A percentile compares a stretch with the other conserved stretches of the same genome.
Conservation (phyloP, 495 filamentous ascomycete genomes). For the Penicillium ochrochloron region DNA sequence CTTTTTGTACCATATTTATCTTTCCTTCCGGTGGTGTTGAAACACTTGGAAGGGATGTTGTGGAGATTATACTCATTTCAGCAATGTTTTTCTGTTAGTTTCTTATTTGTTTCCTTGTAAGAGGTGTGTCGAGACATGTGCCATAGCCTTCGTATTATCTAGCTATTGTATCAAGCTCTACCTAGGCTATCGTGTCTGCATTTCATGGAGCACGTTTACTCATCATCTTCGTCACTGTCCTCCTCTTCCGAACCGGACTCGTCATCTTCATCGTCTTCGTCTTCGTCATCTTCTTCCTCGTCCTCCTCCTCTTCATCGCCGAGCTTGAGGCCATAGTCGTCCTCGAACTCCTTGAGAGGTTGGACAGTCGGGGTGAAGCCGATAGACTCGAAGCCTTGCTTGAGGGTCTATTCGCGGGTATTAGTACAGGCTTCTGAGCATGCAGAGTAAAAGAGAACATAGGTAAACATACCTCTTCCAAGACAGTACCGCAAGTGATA, state of each 20-base stretch:
- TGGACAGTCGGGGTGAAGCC: constrained; percentile 81
- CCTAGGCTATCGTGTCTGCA: constrained; percentile 17
- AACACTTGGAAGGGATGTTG: constrained; percentile 8
- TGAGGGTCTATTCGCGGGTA: constrained; percentile 60
- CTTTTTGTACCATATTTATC: constrained; percentile 26
- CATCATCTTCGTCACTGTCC: constrained; percentile 37
- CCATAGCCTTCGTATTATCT: constrained; percentile 6
- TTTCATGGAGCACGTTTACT: constrained; percentile 30
- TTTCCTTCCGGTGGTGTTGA: constrained; percentile 8
- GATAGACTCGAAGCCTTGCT: constrained; percentile 68
- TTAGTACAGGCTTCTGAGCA: constrained; percentile 11
- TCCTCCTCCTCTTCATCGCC: constrained; percentile 71
- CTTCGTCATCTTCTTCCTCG: constrained; percentile 63
- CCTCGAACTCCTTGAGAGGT: constrained; percentile 79
- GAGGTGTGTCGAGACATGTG: background rate
- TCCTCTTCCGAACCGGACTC: constrained; percentile 52
- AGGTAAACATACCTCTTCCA: constrained; percentile 71
- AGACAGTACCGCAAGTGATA: constrained; percentile 83
- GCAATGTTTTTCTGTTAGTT: constrained; percentile 1
- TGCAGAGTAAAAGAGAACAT: constrained; percentile 1
- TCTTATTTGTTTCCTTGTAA: background rate
- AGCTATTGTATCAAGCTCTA: constrained; percentile 20
- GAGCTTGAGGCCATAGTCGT: constrained; percentile 84
- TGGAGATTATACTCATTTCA: constrained; percentile 23
- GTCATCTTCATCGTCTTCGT: constrained; percentile 55